phyloP scores from a whole-genome alignment of 768 basidiomycete genomes.

The Kockovaella imperatae region DNA sequence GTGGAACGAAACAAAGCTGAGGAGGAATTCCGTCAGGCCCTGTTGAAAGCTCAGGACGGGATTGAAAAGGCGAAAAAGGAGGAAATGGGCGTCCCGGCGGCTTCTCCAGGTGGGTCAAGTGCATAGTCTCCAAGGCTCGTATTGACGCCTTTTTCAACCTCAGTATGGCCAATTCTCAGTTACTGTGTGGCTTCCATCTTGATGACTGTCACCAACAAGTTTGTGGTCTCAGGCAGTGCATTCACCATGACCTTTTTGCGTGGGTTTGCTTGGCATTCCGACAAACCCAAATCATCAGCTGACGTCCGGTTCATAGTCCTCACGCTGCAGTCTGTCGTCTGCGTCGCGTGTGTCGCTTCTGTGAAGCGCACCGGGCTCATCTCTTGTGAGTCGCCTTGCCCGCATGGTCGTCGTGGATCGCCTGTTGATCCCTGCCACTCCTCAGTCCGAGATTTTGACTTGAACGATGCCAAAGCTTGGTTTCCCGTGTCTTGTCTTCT shows the following conservation, averaged over 20 bases:
- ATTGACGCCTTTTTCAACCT: not conserved
- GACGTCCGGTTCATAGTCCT: conserved; percentile 49
- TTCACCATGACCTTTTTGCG: conserved; percentile 95
- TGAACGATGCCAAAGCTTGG: conserved; percentile 80
- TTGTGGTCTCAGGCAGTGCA: conserved; percentile 81
- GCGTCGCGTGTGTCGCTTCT: conserved; percentile 62
- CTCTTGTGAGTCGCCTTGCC: conserved; percentile 18
- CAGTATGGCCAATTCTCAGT: conserved; percentile 72
- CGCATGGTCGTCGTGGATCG: not conserved
- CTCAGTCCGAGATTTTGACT: conserved; percentile 66
- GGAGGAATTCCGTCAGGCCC: conserved; percentile 17
- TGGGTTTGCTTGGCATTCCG: conserved; percentile 11
- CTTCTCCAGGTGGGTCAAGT: conserved; percentile 25
- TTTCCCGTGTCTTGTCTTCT: conserved; percentile 88
- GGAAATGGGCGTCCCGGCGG: conserved; percentile 21
- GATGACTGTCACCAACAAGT: conserved; percentile 99
- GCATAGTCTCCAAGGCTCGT: not conserved
- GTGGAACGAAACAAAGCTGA: conserved; percentile 26
- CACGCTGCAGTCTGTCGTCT: conserved; percentile 82
- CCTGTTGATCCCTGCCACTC: conserved; percentile 3
- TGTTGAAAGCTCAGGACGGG: conserved; percentile 16
- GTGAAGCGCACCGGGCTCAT: conserved; percentile 62
- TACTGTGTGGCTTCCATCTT: conserved; percentile 89
- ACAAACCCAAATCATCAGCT: not conserved
- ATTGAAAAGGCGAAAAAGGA: conserved; percentile 33